Evolutionary conservation across 1,139 yeast species (phyloP), one percentile per base, ranked within the genome.

Genomic region (Yamadazyma atlantica): DNA sequence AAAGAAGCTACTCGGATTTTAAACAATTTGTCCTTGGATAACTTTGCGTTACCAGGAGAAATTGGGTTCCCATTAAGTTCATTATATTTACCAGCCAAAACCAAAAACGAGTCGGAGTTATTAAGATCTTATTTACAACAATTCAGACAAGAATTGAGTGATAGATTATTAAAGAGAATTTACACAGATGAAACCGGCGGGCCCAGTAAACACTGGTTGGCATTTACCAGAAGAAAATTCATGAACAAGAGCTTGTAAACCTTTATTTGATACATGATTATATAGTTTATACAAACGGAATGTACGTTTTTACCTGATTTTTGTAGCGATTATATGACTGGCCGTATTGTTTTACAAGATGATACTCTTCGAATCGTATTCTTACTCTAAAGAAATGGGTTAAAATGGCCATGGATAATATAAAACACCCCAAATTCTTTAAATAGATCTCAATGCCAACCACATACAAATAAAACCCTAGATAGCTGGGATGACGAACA

Each of bases 41-140:
- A 82, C 55, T 92, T 92, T 57, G 73, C 92, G 16, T 75, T 94
- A 45, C 99, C 99, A 0, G 99, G 99, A 13, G 97, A 92, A 47
- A 82, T 92, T 14, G 89, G 92, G 12, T 92, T 92, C 70, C 97
- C 97, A 10, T 71, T 92, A 60, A 90, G 90, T 62, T 75, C 89
- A 1, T 73, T 92, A 40, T 92, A 89, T 58, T 73, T 76, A 40
- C 78, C 96, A 4, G 94, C 97, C 12, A 66, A 72, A 29, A 86
- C 82, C 53, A 80, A 82, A 50, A 73, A 73, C 41, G 96, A 89
- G 44, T 82, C 82, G 36, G 95, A 90, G 39, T 67, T 88, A 40
- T 75, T 94, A 58, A 78, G 94, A 51, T 72, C 79, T 22, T 92
- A 92, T 59, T 72, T 92, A 50, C 82, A 82, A 48, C 98, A 92